phyloP scores from a whole-genome alignment of 2,329 filamentous ascomycete genomes.

The Parascedosporium putredinis region DNA sequence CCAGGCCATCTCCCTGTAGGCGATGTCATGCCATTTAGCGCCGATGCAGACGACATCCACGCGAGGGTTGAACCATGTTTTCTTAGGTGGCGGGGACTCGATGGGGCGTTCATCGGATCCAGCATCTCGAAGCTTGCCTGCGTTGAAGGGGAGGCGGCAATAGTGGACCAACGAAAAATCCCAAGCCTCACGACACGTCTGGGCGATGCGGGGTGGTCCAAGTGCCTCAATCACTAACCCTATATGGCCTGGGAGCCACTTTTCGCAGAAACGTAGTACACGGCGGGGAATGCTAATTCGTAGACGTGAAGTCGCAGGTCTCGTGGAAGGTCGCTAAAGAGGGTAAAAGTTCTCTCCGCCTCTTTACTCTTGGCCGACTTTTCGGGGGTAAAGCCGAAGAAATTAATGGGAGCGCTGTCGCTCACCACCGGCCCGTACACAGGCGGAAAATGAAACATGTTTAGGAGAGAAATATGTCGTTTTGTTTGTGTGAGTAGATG shows the following conservation, averaged over 20 bases:
- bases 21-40: not conserved
- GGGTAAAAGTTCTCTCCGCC: not conserved
- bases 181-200: not conserved
- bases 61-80: slow-evolving; percentile 1
- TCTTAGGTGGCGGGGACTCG: not conserved
- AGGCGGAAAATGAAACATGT: not conserved
- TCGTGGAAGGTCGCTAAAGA: not conserved
- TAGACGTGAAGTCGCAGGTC: not conserved
- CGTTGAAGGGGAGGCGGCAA: not conserved
- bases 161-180: not conserved
- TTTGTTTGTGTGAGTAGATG: no score
- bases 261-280: not conserved
- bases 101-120: not conserved
- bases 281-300: not conserved
- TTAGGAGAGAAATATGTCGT: not conserved
- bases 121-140: not conserved
- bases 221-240: not conserved
- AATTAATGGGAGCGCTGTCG: not conserved
- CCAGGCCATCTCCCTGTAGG: not conserved
- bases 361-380: not conserved
- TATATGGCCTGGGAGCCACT: not conserved
- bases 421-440: not conserved
- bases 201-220: not conserved
- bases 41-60: not conserved
- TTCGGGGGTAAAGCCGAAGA: not conserved